Conservation (phyloP, 306 rosid species). For the Trifolium repens region DNA sequence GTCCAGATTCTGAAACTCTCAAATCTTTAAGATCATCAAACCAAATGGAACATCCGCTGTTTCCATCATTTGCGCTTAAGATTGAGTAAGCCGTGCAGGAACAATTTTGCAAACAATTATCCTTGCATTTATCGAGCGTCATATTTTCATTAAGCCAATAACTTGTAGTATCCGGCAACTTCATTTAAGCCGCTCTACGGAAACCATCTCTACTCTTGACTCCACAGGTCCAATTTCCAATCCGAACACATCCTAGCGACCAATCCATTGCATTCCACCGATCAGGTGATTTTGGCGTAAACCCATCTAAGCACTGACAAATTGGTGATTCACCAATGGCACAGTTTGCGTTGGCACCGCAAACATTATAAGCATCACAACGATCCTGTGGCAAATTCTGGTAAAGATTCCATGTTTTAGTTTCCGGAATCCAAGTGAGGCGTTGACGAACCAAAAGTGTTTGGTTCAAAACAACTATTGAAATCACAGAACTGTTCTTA, state of each 20-base stretch:
- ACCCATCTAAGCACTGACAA: neutral
- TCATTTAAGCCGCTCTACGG: neutral
- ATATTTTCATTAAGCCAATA: neutral
- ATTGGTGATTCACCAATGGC: neutral
- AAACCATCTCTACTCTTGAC: neutral
- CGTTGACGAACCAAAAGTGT: neutral
- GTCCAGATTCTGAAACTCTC: neutral
- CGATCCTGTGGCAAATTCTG: neutral
- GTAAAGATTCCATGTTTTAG: neutral
- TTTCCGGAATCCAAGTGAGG: neutral
- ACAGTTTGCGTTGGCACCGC: neutral
- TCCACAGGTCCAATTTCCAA: neutral
- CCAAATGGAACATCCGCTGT: constrained; percentile 7
- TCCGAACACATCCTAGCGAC: neutral
- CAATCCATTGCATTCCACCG: neutral
- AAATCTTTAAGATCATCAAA: constrained; percentile 1
- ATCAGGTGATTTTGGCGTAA: neutral
- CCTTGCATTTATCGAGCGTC: neutral
- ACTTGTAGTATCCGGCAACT: neutral
- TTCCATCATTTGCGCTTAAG: neutral
- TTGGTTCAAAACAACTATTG: neutral
- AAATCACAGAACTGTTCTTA: neutral
- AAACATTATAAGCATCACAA: constrained; percentile 12
- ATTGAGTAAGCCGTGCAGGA: neutral
- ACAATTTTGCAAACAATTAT: neutral